A percentile compares a stretch with the other conserved stretches of the same genome.
phyloP scores from a whole-genome alignment of 768 basidiomycete species.

The Leccinellum luteum region DNA sequence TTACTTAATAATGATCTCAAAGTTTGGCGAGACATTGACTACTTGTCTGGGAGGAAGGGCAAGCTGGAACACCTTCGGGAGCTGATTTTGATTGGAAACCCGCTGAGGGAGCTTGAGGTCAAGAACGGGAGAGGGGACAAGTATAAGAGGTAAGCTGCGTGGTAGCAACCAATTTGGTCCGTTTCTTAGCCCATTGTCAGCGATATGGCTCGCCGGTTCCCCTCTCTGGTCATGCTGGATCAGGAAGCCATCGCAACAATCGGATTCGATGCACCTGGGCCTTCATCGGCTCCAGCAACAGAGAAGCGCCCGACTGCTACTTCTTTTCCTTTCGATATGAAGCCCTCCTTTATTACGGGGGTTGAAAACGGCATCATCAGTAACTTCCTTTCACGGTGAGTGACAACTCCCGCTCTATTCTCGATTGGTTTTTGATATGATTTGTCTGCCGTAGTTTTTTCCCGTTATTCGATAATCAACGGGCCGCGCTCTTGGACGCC shows the following conservation, averaged over 20 bases:
- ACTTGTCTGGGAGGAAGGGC: constrained; percentile 54
- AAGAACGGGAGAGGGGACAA: constrained; percentile 54
- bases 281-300: constrained; percentile 40
- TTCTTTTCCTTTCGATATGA: constrained; percentile 79
- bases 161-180: not conserved
- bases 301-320: constrained; percentile 53
- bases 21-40: constrained; percentile 68
- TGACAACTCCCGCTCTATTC: constrained; percentile 7
- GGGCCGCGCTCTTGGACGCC: constrained; percentile 60
- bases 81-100: constrained; percentile 73
- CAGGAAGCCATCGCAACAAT: constrained; percentile 74
- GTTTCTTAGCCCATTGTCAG: constrained; percentile 38
- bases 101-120: constrained; percentile 60
- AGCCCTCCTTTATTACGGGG: constrained; percentile 69
- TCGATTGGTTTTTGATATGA: constrained; percentile 6
- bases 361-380: constrained; percentile 67
- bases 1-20: constrained; percentile 73
- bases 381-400: constrained; percentile 76
- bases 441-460: constrained; percentile 64
- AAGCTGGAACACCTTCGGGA: constrained; percentile 66
- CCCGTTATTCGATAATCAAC: constrained; percentile 75
- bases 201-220: constrained; percentile 77
- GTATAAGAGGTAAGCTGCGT: constrained; percentile 61
- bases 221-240: constrained; percentile 81
- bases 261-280: constrained; percentile 69